Evolutionary conservation across 78 protist genomes (phyloP), one percentile per base, ranked within the genome.

Genomic region (Chrysochromulina tobinii): DNA sequence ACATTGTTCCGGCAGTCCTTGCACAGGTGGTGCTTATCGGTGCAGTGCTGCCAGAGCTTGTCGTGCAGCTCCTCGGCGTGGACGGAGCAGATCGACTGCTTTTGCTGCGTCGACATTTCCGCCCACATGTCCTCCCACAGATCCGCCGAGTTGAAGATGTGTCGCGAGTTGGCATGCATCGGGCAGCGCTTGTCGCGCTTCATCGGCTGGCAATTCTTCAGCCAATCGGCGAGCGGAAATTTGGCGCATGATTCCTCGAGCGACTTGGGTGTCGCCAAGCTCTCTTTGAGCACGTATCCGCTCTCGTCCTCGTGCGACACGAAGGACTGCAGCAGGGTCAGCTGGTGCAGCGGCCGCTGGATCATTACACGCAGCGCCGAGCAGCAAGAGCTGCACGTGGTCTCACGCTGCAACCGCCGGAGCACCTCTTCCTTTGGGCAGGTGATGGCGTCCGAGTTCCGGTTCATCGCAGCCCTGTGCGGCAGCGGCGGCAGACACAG

Each of bases 41-140:
- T 75, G 57, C 83, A 75, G 83, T 75, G 83, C 57, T 75, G 83
- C 83, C 83, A 75, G n/a, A 75, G 57, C 57, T 75, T 75, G 57
- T 75, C 83, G 57, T 75, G 83, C 12, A 75, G 83, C 57, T 75
- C 83, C 57, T 50, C 83, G 21, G 83, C 83, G 25, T 2, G 4
- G n/a, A 75, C 57, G 25, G 83, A 6, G 83, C 83, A 75, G 83
- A 75, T 75, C 17, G 54, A 1, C 27, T 4, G 14, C 83, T 75
- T 75, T 18, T 75, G 83, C 58, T 11, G 14, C 14, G 57, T 15
- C 25, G 83, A 9, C 27, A 75, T 6, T 57, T 75, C 83, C 1
- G 83, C 83, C 83, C 83, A 75, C 83, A 75, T 75, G 57, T 75
- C 83, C 83, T 75, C 83, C 83, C 83, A 75, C 58, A 75, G 57